These are phyloP conservation scores for Sphaerobolus stellatus DNA, from an alignment of 1,284 basidiomycete genomes.

Conservation along the genomic window DNA sequence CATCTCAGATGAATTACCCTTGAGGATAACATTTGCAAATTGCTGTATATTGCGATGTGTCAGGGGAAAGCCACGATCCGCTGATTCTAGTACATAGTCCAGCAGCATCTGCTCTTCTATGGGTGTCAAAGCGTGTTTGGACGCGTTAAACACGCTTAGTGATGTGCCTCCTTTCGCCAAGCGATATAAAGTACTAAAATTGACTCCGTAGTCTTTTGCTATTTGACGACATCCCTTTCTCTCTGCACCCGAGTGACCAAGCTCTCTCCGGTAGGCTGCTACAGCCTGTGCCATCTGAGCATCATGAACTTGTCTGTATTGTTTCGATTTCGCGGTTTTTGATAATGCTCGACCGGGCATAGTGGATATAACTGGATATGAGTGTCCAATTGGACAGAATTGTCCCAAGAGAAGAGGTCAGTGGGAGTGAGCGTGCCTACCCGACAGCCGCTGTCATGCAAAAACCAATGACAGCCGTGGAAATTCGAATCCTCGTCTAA, in stretches of 20 bases:
- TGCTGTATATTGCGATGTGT: conserved; percentile 31
- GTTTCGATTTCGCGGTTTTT: no score
- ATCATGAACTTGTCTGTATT: no score
- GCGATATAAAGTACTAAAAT: neutral
- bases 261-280: neutral
- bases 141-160: conserved; percentile 4
- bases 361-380: no score
- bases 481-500: no score
- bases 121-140: neutral
- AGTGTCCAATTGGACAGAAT: no score
- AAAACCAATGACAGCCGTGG: no score
- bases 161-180: neutral
- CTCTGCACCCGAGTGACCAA: neutral
- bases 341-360: no score
- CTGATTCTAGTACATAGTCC: conserved; percentile 24
- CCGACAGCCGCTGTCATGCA: no score
- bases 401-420: no score
- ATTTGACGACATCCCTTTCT: neutral
- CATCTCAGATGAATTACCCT: conserved; percentile 23
- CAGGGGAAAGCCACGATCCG: conserved; percentile 35
- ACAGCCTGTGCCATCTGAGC: neutral
- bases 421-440: no score
- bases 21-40: conserved; percentile 31
- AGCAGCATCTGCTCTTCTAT: conserved; percentile 29
- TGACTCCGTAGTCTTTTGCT: neutral